phyloP scores from a whole-genome alignment of 1,284 basidiomycete genomes.

The Rhodotorula sp. region DNA sequence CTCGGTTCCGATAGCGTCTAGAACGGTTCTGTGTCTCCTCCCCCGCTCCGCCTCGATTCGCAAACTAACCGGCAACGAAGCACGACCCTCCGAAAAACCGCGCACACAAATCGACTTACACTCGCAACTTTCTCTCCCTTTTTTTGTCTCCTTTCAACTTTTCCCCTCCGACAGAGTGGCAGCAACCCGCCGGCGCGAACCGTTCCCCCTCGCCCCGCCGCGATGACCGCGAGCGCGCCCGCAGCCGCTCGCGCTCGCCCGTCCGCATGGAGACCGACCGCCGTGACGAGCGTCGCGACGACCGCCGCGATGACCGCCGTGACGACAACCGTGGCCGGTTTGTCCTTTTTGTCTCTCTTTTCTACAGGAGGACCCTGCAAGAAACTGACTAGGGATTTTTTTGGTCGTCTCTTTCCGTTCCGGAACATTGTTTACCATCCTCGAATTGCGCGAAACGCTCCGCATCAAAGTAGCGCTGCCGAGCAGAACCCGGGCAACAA shows the following conservation, averaged over 20 bases:
- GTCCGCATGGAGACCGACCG: constrained; percentile 23
- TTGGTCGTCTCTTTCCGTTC: neutral
- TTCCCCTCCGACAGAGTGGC: constrained; percentile 22
- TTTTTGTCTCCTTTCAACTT: constrained; percentile 22
- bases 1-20: too few species aligned
- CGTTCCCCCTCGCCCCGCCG: constrained; percentile 33
- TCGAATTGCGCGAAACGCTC: neutral
- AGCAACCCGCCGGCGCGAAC: constrained; percentile 9
- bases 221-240: constrained; percentile 14
- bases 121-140: constrained; percentile 31
- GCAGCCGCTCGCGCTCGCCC: constrained; percentile 31
- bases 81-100: too few species aligned
- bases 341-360: neutral
- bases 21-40: neutral
- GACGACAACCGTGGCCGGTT: constrained; percentile 25
- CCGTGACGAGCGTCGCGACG: constrained; percentile 24
- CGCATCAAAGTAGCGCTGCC: neutral
- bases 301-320: constrained; percentile 14
- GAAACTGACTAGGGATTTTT: neutral
- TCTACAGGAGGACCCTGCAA: neutral
- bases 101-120: neutral
- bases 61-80: neutral
- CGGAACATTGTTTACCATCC: neutral
- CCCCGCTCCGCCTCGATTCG: constrained; percentile 5
- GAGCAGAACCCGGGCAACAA: constrained; percentile 85